A percentile compares a stretch with the other conserved stretches of the same genome.
Evolutionary conservation across 2,329 filamentous ascomycete species (phyloP).

Genomic region (Neofusicoccum ribis): DNA sequence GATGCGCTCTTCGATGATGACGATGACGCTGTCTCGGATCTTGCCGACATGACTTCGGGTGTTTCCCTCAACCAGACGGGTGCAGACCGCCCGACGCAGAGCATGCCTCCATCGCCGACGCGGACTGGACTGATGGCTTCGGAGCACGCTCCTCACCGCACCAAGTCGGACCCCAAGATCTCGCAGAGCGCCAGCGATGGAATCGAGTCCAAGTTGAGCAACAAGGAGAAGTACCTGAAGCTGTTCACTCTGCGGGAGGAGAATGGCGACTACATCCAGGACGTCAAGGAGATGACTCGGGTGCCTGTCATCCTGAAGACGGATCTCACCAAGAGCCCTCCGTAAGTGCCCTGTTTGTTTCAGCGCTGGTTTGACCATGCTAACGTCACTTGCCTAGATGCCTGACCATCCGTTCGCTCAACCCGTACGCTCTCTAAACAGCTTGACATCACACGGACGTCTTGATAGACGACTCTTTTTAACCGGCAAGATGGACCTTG

Average conservation of each 20-base stretch:
- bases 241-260: conserved; percentile 89
- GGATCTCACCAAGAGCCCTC: conserved; percentile 96
- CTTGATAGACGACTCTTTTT: neutral
- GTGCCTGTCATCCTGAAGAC: conserved; percentile 99
- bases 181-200: conserved; percentile 66
- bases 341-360: conserved; percentile 66
- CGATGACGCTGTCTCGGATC: conserved; percentile 76
- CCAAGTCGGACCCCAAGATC: conserved; percentile 91
- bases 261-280: conserved; percentile 94
- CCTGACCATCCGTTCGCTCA: conserved; percentile 79
- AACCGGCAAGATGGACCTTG: neutral
- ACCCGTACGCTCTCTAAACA: conserved; percentile 66
- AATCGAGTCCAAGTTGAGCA: conserved; percentile 76
- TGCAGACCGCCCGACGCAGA: conserved; percentile 83
- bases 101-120: conserved; percentile 87
- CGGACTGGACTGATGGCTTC: conserved; percentile 65
- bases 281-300: conserved; percentile 95
- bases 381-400: conserved; percentile 58
- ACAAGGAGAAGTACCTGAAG: conserved; percentile 95
- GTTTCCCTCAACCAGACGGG: conserved; percentile 71
- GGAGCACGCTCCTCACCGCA: conserved; percentile 75
- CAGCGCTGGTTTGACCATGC: conserved; percentile 1
- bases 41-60: conserved; percentile 88
- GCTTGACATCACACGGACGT: neutral
- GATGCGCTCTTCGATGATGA: conserved; percentile 90